Evolutionary conservation across 2,329 filamentous ascomycete genomes (phyloP), one percentile per base, ranked within the genome.

Genomic region (Ilyonectria destructans): DNA sequence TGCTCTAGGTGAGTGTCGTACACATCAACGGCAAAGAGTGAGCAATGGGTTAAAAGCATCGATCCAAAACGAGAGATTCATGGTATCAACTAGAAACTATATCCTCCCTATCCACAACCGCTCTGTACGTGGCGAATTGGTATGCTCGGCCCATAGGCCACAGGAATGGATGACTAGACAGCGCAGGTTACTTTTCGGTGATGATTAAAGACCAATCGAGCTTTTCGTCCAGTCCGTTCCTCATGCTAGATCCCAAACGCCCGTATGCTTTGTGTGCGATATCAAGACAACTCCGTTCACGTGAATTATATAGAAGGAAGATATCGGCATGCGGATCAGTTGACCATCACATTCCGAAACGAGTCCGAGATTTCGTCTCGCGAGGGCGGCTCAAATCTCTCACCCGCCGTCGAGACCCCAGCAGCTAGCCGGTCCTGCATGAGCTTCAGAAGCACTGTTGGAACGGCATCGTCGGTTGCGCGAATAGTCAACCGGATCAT

Each of bases 401-500:
- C 84, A 9, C 80, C 77, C 17, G 75, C 67, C 29, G 81, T 84
- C 33, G 85, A 83, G 26, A 82, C 74, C 6, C 90, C 90, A 8
- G 81, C 79, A 8, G 92, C 87, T 55, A 98, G 85, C 69, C 92
- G 89, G 71, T 96, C 93, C 78, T 97, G 93, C 94, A 99, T 97
- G 65, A 93, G 84, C 80, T 94, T 95, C 77, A 96, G 85, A 64
- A 99, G 80, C 21, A 96, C 87, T 2, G 89, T 87, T 8, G 96
- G 95, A 0, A 99, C 94, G 35, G 87, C 89, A 78, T 98, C 96
- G 77, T 98, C 96, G 1, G 96, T 99, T 6, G 96, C 96, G 70
- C 96, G 90, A 75, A 99, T 92, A 0, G 96, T 99, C 68, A 98
- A 86, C 60, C 96, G 95, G 77, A 97, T 93, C 94, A 98, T 98